Percentiles rank a stretch among this genome's conserved stretches.
Evolutionary conservation across 2,329 filamentous ascomycete species (phyloP).

Genomic region (Pestalotiopsis sp.): DNA sequence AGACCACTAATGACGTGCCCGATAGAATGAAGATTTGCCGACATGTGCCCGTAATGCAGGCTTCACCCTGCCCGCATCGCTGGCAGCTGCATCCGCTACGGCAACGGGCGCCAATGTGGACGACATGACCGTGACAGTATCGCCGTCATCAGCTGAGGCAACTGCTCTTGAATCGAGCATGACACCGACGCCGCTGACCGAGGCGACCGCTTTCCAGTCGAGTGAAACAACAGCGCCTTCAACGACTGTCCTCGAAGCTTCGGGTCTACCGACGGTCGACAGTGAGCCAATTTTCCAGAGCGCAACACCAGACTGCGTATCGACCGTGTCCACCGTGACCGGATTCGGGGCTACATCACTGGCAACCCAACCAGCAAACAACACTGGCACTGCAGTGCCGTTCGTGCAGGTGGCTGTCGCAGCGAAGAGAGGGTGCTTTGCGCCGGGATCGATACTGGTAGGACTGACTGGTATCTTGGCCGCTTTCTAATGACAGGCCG

Average conservation of each 20-base stretch:
- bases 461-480: neutral
- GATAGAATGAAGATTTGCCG: conserved; percentile 33
- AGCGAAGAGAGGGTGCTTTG: neutral
- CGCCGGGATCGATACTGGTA: neutral
- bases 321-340: neutral
- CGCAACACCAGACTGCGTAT: neutral
- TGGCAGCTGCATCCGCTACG: conserved; percentile 1
- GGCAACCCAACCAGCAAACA: neutral
- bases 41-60: conserved; percentile 34
- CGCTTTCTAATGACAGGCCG: neutral
- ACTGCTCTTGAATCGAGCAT: neutral
- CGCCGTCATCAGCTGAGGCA: neutral
- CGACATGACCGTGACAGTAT: conserved; percentile 8
- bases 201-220: neutral
- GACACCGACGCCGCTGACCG: neutral
- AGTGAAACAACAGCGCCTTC: neutral
- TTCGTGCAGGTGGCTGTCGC: conserved; percentile 2
- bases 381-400: neutral
- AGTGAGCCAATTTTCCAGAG: neutral
- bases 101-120: conserved; percentile 14
- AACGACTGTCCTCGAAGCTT: neutral
- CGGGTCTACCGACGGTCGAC: neutral
- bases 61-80: conserved; percentile 28
- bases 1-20: neutral
- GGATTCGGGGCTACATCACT: neutral